Evolutionary conservation across 805 yeast species (phyloP).

Genomic region (Wickerhamomyces chambardii): DNA sequence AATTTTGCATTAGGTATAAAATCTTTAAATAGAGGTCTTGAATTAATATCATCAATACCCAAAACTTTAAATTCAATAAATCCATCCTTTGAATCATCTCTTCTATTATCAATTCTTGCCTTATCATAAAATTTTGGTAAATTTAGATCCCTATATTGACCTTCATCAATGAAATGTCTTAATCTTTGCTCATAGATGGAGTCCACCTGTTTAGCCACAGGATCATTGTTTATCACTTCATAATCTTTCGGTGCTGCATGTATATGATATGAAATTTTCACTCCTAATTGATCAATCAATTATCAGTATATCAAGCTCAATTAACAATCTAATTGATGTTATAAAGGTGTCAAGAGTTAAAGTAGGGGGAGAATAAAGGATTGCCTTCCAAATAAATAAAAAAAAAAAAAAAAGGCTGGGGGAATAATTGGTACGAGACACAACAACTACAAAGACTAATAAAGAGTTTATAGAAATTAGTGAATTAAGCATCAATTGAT

Average conservation of each 20-base stretch:
- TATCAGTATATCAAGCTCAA: too few relatives aligned
- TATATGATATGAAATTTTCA: background rate
- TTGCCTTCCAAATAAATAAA: too few relatives aligned
- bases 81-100: constrained; percentile 22
- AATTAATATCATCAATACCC: constrained; percentile 52
- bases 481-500: too few relatives aligned
- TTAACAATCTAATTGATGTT: too few relatives aligned
- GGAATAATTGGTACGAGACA: too few relatives aligned
- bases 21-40: constrained; percentile 35
- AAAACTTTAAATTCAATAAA: constrained; percentile 54
- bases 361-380: too few relatives aligned
- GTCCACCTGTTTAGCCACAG: constrained; percentile 72
- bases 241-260: constrained; percentile 12
- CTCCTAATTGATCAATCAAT: too few relatives aligned
- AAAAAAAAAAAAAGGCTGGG: too few relatives aligned
- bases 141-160: constrained; percentile 63
- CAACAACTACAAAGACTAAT: too few relatives aligned
- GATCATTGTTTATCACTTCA: constrained; percentile 35
- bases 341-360: too few relatives aligned
- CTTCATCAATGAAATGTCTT: constrained; percentile 73
- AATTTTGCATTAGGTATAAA: constrained; percentile 19
- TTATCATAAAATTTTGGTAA: constrained; percentile 75
- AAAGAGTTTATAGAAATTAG: too few relatives aligned
- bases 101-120: constrained; percentile 37
- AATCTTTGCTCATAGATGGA: constrained; percentile 63